phyloP scores from a whole-genome alignment of 495 filamentous ascomycete species.

The Pyrenula massariospora region DNA sequence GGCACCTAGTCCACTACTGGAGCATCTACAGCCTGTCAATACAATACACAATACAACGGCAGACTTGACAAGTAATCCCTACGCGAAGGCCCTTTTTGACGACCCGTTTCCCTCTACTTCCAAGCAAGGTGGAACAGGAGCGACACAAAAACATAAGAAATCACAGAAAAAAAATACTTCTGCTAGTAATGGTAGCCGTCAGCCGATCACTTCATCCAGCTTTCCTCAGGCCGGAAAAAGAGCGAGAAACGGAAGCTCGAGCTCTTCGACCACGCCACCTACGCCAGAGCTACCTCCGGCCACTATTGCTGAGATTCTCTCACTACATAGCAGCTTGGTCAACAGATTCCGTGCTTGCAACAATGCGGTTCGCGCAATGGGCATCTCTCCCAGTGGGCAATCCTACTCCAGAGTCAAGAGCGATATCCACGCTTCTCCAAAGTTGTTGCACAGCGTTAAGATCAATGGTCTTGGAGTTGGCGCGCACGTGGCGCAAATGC shows the following conservation, averaged over 20 bases:
- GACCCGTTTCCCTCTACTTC: no score
- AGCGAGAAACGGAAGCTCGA: no score
- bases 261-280: not conserved
- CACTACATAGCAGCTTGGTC: not conserved
- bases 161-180: not conserved
- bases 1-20: not conserved
- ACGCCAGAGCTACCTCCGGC: not conserved
- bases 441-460: not conserved
- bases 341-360: not conserved
- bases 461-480: not conserved
- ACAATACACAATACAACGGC: not conserved
- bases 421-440: not conserved
- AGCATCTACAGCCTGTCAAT: not conserved
- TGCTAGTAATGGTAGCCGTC: no score
- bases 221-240: no score
- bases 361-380: not conserved
- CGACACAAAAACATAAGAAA: not conserved
- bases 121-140: no score
- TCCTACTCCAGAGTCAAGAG: not conserved
- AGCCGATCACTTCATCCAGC: no score
- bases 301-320: not conserved
- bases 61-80: not conserved
- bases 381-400: not conserved
- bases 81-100: not conserved
- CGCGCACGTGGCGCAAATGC: not conserved